Evolutionary conservation across 495 filamentous ascomycete species (phyloP).

Genomic region (Neurospora hispaniola): DNA sequence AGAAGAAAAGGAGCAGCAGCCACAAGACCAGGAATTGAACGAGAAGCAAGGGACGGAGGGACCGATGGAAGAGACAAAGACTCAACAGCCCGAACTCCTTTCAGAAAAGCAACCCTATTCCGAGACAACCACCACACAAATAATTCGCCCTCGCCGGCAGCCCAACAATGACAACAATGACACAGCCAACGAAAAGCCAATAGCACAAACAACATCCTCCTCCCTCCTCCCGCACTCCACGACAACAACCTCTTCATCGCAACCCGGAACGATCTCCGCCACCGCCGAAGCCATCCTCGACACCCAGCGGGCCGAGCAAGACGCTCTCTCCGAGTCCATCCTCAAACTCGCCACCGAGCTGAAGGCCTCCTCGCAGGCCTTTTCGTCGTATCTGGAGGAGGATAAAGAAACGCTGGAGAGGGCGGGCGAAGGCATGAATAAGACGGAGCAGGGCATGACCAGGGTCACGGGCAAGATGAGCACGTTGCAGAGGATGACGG

Average conservation of each 20-base stretch:
- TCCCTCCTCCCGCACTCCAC: constrained; percentile 25
- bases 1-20: not conserved
- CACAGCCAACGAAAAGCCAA: constrained; percentile 1
- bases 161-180: constrained; percentile 3
- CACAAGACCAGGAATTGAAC: not conserved
- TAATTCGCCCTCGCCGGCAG: constrained; percentile 13
- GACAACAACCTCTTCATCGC: constrained; percentile 5
- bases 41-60: not conserved
- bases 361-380: constrained; percentile 60
- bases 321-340: constrained; percentile 71
- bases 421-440: constrained; percentile 64
- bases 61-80: not conserved
- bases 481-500: constrained; percentile 58
- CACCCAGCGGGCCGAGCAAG: constrained; percentile 68
- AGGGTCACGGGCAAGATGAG: constrained; percentile 67
- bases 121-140: constrained; percentile 14
- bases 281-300: constrained; percentile 57
- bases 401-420: constrained; percentile 61
- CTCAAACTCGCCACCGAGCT: constrained; percentile 66
- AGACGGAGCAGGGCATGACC: constrained; percentile 62
- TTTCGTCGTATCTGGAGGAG: constrained; percentile 57
- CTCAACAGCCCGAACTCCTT: not conserved
- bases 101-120: constrained; percentile 7
- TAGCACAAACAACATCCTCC: constrained; percentile 18
- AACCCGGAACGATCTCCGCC: constrained; percentile 13